Base-by-base conservation (phyloP, 2,329 filamentous ascomycete genomes). In the Xylariaceae sp. region DNA sequence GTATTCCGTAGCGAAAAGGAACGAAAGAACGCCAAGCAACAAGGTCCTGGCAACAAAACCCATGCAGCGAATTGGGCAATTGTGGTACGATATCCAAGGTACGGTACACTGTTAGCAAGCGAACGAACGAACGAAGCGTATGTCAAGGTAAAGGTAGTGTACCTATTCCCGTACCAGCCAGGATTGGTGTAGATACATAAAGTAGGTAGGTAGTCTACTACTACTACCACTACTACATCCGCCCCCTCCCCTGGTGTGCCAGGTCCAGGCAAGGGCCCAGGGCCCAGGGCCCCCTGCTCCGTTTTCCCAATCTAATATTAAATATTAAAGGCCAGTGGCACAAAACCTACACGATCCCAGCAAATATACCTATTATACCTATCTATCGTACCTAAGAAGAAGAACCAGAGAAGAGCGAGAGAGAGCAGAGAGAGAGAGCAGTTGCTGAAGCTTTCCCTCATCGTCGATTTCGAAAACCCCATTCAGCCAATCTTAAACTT, bases 301-400 rank as follows among this genome's bases (percentile, higher is more conserved):
- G 65, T 63, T 71, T 65, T 66, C 70, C 68, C 70, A 71, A 50
- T 50, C 18, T 35, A 72, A 72, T 71, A 70, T 70, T 71, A 71
- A 30, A 71, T 70, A 70, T 68, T 70, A 71, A 72, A 73, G 23
- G 23, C 23, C 23, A 30, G 70, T 73, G 68, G 69, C 71, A 73
- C 71, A 70, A 72, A 72, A 67, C 67, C 67, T 70, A 69, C 66
- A 68, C 68, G 65, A 70, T 68, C 68, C 67, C 67, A 69, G 66
- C 64, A 64, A 30, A 68, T 64, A 68, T 62, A 62, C 60, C 58
- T 58, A 66, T 30, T 30, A 30, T 30, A 30, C 23, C 23, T 30
- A 30, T 5, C 23, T 30, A 30, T 30, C 23, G 23, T 30, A 30
- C 23, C 23, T 30, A 30, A 30, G 23, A 30, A 30, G 23, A 30